Conservation (phyloP, 164 flowering plant species). For the Umbellularia californica region DNA sequence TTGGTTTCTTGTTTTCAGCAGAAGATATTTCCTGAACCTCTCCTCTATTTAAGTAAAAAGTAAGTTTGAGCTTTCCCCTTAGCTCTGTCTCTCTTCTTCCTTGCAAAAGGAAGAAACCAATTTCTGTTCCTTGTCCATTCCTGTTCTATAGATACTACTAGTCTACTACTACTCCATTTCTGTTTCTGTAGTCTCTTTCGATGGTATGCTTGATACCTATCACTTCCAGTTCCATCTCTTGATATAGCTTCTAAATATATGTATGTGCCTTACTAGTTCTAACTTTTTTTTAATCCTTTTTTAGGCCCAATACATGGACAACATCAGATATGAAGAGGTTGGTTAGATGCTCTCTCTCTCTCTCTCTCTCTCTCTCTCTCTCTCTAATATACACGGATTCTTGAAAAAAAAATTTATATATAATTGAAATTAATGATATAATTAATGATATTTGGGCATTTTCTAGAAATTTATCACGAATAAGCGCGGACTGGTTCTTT, state of each 20-base stretch:
- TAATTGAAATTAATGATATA: neutral
- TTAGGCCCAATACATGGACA: slow-evolving; percentile 1
- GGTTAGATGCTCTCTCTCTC: neutral
- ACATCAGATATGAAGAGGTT: slow-evolving; percentile 6
- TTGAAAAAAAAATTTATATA: neutral
- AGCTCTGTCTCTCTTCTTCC: neutral
- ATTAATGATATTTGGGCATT: neutral
- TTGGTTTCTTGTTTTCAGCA: too few species aligned
- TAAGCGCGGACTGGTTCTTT: slow-evolving; percentile 26
- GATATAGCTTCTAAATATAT: neutral
- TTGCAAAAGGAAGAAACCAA: too few species aligned
- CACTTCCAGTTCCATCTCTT: neutral
- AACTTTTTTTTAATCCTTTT: neutral
- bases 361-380: neutral
- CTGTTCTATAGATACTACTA: neutral
- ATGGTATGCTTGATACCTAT: neutral
- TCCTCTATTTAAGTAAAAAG: neutral
- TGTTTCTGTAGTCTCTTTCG: neutral
- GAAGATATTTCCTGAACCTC: neutral
- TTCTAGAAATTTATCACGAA: slow-evolving; percentile 8
- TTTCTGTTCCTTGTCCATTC: too few species aligned
- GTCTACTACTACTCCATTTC: neutral
- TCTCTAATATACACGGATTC: too few species aligned
- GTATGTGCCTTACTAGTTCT: too few species aligned
- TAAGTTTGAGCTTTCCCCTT: neutral